Conservation (phyloP, 371 early-diverging fungal species). For the Mortierella sp. region DNA sequence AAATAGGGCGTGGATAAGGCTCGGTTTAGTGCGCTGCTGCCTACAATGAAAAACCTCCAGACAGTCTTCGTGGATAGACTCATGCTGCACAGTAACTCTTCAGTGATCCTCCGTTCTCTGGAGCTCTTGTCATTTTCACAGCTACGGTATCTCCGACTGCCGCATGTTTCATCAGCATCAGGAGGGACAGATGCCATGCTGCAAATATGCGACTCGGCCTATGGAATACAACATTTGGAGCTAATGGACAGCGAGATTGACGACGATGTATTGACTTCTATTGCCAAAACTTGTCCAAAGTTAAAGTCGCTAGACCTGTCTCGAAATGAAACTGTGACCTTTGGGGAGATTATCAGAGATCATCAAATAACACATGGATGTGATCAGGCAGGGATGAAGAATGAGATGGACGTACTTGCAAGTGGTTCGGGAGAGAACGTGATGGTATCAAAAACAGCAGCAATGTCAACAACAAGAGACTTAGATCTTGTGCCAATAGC, state of each 20-base stretch:
- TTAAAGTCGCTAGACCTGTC: conserved; percentile 40
- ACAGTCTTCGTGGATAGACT: conserved; percentile 30
- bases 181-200: conserved; percentile 24
- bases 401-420: not conserved
- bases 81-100: conserved; percentile 23
- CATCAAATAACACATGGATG: not conserved
- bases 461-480: conserved; percentile 4
- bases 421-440: not conserved
- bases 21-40: conserved; percentile 21
- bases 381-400: not conserved
- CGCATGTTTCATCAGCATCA: conserved; percentile 24
- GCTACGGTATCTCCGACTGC: conserved; percentile 27
- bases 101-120: conserved; percentile 13
- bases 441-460: not conserved
- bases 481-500: not conserved
- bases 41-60: conserved; percentile 32
- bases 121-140: conserved; percentile 3
- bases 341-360: conserved; percentile 6
- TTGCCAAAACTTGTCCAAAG: conserved; percentile 24
- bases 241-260: conserved; percentile 50
- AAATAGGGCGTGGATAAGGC: conserved; percentile 34
- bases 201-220: conserved; percentile 12
- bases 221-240: conserved; percentile 29
- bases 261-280: conserved; percentile 12
- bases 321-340: conserved; percentile 38